Base-by-base conservation (phyloP, 257 asterid species). In the Fraxinus cuspidata region DNA sequence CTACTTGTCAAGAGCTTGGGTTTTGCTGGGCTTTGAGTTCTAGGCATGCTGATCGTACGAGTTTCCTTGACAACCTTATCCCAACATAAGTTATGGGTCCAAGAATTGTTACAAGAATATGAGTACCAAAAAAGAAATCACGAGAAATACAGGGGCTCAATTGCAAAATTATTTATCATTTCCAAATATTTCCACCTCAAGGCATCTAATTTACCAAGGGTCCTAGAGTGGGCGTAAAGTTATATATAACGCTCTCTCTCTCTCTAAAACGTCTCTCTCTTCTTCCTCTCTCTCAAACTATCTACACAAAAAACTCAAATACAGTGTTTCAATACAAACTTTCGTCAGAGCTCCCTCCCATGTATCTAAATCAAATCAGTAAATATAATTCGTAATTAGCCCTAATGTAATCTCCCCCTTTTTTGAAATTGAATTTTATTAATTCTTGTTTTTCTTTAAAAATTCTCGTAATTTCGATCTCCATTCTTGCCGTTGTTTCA, bases 211-310 rank as follows among this genome's bases (percentile, higher is more conserved):
- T 67, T 25, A 10, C 60, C 75, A 75, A 80, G 85, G 79, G 88
- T 80, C 40, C 77, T 72, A 80, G 84, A 80, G 88, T 82, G 85
- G 87, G 88, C 85, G 89, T 83, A 78, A 82, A 82, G 85, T 82
- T 85, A 85, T 82, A 83, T 51, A 75, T 83, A 60, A 84, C 88
- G 88, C 77, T 75, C 80, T 68, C 70, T 35, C 70, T 35, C 74
- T 77, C 81, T 63, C 69, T 27, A 63, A 63, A 11, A 7, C 12
- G 27, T 77, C 80, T 70, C 72, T 75, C 85, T 75, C 83, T 56
- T 77, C 80, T 70, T 72, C 73, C 85, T 75, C 83, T 65, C 83
- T 78, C 86, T 70, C 75, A 77, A 74, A 65, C 71, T 71, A 80
- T 77, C 85, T 76, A 84, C 83, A 81, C 87, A 76, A 82, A 25